Evolutionary conservation across 352 stramenopile species (phyloP), one percentile per base, ranked within the genome.

Genomic region (Globisporangium acanthophoron): DNA sequence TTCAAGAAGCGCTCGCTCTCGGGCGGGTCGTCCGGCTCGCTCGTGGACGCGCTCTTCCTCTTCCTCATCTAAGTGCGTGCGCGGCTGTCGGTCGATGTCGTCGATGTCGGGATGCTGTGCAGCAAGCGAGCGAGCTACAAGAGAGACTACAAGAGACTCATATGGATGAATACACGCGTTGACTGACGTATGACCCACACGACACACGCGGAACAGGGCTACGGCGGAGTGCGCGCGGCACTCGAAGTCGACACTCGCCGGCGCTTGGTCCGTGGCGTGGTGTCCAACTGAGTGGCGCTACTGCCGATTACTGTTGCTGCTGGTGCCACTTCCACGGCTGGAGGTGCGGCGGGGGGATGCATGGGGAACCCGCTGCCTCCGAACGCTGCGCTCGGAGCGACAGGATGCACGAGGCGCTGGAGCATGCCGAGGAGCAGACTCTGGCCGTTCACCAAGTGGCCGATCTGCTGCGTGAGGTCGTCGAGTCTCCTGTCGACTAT

Each of bases 11-110:
- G 73, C 58, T 70, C 73, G 54, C 65, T 61, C 33, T 59, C 68
- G 12, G 70, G 65, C 21, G 54, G 64, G 15, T 59, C 70, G 8
- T 64, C 59, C 37, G 61, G 65, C 49, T 74, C 76, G 50, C 71
- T 91, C 24, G 73, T 83, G 27, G 78, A 88, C 58, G 66, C 76
- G 12, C 62, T 91, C n/a, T 58, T 91, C 35, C 64, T 91, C 1
- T 88, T 90, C 60, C 68, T 90, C 54, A 66, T 66, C 29, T 66
- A 31, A 54, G 48, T 13, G 13, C 13, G 16, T 7, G 29, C 43
- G 21, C 27, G 5, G 18, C 21, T 13, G 12, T 46, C 16, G 7
- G 18, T 41, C 16, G 39, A 15, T 16, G 13, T 56, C 6, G 12
- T 33, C 31, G 2, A n/a, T 1, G 33, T 52, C 13, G 13, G 35